A percentile compares a stretch with the other conserved stretches of the same genome.
Evolutionary conservation across 129 eudicot species (phyloP).

Genomic region (Escallonia herrerae): DNA sequence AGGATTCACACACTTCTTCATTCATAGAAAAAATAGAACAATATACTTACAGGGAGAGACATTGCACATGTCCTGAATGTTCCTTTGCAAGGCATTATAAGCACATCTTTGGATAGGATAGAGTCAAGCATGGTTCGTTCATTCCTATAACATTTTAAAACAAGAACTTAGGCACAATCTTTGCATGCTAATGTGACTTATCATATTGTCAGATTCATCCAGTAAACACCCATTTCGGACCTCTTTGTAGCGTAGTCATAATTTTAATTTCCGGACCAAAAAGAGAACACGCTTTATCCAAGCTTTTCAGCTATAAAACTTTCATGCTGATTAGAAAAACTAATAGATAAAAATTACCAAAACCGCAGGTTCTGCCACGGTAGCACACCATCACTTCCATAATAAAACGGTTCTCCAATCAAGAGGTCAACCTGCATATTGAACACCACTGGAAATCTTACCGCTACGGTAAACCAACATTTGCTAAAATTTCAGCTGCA

Average conservation of each 20-base stretch:
- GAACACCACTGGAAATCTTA: not conserved
- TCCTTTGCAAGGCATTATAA: slow-evolving; percentile 87
- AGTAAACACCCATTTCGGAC: no score
- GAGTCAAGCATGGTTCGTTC: slow-evolving; percentile 66
- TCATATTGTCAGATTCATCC: no score
- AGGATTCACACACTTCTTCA: not conserved
- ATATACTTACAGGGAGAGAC: slow-evolving; percentile 74
- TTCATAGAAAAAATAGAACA: not conserved
- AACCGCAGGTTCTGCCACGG: slow-evolving; percentile 94
- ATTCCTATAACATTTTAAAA: slow-evolving; percentile 41
- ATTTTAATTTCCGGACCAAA: not conserved
- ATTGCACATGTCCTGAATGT: slow-evolving; percentile 73
- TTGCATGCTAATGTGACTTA: no score
- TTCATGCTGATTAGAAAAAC: not conserved
- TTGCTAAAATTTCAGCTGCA: no score
- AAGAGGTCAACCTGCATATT: slow-evolving; percentile 63
- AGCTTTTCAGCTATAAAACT: not conserved
- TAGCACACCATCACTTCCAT: slow-evolving; percentile 63
- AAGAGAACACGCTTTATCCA: not conserved
- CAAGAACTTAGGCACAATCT: not conserved
- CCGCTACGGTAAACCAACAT: not conserved
- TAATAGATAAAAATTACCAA: slow-evolving; percentile 42
- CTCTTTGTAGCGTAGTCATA: not conserved
- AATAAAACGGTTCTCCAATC: slow-evolving; percentile 80
- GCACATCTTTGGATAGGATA: slow-evolving; percentile 54